phyloP scores from a whole-genome alignment of 192 early-diverging fungal species.

The Cetraspora pellucida region DNA sequence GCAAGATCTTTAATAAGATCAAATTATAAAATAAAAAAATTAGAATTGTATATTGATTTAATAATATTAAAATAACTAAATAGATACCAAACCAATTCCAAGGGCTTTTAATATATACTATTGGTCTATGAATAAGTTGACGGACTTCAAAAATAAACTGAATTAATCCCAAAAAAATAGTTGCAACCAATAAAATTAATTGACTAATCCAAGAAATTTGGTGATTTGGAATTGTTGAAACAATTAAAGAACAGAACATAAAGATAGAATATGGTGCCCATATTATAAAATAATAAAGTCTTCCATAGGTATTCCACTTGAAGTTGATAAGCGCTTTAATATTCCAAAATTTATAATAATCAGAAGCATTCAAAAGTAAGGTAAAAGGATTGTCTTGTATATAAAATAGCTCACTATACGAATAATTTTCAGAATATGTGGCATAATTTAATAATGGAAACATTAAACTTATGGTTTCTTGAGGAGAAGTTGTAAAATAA shows the following conservation, averaged over 20 bases:
- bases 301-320: neutral
- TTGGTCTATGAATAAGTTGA: neutral
- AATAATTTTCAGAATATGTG: too few species aligned
- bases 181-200: neutral
- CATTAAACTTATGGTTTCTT: too few species aligned
- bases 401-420: too few species aligned
- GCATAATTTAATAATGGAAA: too few species aligned
- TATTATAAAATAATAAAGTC: neutral
- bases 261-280: neutral
- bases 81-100: conserved; percentile 12
- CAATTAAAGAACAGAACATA: neutral
- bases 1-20: neutral
- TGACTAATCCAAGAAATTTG: neutral
- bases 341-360: neutral
- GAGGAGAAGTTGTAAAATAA: too few species aligned
- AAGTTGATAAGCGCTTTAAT: neutral
- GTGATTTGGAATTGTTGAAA: neutral
- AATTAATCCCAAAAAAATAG: neutral
- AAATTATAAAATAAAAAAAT: too few species aligned
- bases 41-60: neutral
- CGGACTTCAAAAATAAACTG: neutral
- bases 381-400: too few species aligned
- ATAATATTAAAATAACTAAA: neutral
- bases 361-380: too few species aligned
- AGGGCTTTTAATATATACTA: neutral